Base-by-base conservation (phyloP, 176 grass and related monocot genomes). In the Aegilops sharonensis region DNA sequence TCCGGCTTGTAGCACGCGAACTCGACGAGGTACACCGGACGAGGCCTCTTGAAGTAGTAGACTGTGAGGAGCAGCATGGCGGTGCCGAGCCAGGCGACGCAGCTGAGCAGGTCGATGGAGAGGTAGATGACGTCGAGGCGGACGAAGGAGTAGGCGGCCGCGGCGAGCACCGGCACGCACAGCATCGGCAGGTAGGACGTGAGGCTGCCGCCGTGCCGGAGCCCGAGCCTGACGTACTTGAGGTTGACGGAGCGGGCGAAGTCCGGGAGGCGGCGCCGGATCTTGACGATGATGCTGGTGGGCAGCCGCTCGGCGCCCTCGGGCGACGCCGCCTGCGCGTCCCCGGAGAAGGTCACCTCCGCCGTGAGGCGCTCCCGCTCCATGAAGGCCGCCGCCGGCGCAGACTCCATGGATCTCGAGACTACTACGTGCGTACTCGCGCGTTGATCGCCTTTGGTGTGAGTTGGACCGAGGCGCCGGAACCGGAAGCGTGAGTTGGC, bases 1-100 rank as follows among this genome's bases (percentile, higher is more conserved):
- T 81, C 89, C 5, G 92, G 89, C 84, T 89, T 91, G 89, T 94
- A 94, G 92, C 92, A 94, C 2, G 92, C 89, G 80, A 91, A 94
- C 42, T 94, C 89, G 12, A 94, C 89, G 18, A 94, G 89, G 87
- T 94, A 94, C 27, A 94, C 89, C 0, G 92, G 92, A 9, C 92
- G 89, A 3, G 92, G 92, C 7, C 89, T 64, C 77, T 89, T 94
- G 80, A 94, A 74, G 89, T 94, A 94, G 87, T 91, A 94, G 11
- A 82, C 77, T 69, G 89, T 89, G 76, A 91, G 86, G 6, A 94
- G 81, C 29, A 94, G 80, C 70, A 87, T 25, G 40, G 83, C 87
- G 17, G 89, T 79, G 27, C 79, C 89, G 75, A 84, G 83, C 87
- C 86, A 91, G 29, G 89, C 81, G 57, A 91, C 68, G 87, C 92